phyloP scores from a whole-genome alignment of 169 alveolate species.

The Blepharisma undulans region DNA sequence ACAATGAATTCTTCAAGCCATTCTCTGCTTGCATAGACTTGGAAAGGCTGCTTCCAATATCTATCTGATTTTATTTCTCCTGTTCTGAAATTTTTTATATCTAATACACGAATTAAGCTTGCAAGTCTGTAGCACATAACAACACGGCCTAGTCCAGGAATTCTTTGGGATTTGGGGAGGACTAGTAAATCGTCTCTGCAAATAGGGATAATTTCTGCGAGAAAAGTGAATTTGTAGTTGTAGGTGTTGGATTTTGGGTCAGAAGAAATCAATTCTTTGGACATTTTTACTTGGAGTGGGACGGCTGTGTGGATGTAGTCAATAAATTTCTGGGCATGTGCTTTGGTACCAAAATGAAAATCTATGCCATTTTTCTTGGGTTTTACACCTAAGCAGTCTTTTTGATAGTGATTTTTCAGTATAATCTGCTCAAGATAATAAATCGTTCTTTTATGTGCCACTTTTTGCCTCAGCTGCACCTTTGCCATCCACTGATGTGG shows the following conservation, averaged over 20 bases:
- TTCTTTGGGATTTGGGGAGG: slow-evolving; percentile 83
- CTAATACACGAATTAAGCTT: slow-evolving; percentile 82
- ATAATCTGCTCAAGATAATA: slow-evolving; percentile 95
- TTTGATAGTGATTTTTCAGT: slow-evolving; percentile 92
- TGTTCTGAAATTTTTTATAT: slow-evolving; percentile 81
- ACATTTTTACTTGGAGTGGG: slow-evolving; percentile 86
- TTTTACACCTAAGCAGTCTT: slow-evolving; percentile 78
- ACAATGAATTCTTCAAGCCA: slow-evolving; percentile 75
- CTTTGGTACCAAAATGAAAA: slow-evolving; percentile 91
- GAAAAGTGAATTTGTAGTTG: slow-evolving; percentile 90
- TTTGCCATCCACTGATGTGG: slow-evolving; percentile 98
- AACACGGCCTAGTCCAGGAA: slow-evolving; percentile 92
- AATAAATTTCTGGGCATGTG: slow-evolving; percentile 94
- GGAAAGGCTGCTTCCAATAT: slow-evolving; percentile 84
- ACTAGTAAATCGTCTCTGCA: slow-evolving; percentile 96
- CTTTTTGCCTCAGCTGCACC: slow-evolving; percentile 96
- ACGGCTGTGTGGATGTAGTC: slow-evolving; percentile 89
- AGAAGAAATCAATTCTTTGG: slow-evolving; percentile 91
- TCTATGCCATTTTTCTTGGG: slow-evolving; percentile 95
- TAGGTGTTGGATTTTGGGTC: slow-evolving; percentile 90
- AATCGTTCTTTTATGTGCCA: slow-evolving; percentile 95
- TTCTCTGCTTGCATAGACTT: slow-evolving; percentile 59
- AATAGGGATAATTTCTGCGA: slow-evolving; percentile 94
- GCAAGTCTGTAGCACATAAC: slow-evolving; percentile 84
- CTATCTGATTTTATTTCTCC: slow-evolving; percentile 83